These are phyloP conservation scores for Comarum palustre DNA, from an alignment of 306 rosid genomes.

Conservation along the genomic window DNA sequence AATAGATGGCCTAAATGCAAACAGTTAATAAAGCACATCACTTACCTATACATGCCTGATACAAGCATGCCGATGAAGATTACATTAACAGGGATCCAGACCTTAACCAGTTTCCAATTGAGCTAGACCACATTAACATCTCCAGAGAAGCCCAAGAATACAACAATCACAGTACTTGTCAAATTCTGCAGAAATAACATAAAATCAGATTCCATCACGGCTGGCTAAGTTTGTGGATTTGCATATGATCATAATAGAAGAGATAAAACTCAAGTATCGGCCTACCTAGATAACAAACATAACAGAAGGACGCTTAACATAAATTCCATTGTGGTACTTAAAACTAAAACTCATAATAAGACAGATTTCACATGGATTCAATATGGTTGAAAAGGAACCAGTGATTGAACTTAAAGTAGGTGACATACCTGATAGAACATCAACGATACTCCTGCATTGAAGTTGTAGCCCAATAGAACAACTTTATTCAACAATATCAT, in stretches of 20 bases:
- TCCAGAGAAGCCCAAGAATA: slow-evolving; percentile 55
- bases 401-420: neutral
- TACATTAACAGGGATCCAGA: slow-evolving; percentile 86
- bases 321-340: neutral
- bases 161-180: slow-evolving; percentile 61
- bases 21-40: neutral
- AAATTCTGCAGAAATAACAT: slow-evolving; percentile 57
- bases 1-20: slow-evolving; percentile 6
- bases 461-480: slow-evolving; percentile 70
- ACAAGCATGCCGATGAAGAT: slow-evolving; percentile 88
- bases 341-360: neutral
- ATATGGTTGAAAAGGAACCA: neutral
- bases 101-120: slow-evolving; percentile 71
- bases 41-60: slow-evolving; percentile 88
- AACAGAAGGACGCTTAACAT: neutral
- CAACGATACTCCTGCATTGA: slow-evolving; percentile 79
- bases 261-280: neutral
- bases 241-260: neutral
- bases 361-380: neutral
- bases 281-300: neutral
- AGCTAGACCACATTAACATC: slow-evolving; percentile 59
- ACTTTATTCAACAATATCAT: slow-evolving; percentile 84
- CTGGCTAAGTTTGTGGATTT: neutral
- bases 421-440: slow-evolving; percentile 83
- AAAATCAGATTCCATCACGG: slow-evolving; percentile 2